phyloP scores from a whole-genome alignment of 2,329 filamentous ascomycete species.

The Colletotrichum navitas region DNA sequence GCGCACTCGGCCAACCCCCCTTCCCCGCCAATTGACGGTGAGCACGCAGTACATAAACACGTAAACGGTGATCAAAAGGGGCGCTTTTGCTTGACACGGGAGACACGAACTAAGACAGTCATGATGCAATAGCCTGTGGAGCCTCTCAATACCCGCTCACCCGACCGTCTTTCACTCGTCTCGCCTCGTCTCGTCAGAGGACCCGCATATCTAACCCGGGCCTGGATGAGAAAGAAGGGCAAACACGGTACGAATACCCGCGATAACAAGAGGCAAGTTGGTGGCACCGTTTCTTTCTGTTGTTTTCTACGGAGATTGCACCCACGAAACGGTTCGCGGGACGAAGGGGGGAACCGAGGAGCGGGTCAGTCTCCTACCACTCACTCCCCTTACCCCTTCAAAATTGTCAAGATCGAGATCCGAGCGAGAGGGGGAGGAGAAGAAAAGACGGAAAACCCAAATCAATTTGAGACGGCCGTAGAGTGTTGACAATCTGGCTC shows the following conservation, averaged over 20 bases:
- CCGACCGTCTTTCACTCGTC: background rate
- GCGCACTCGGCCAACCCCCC: background rate
- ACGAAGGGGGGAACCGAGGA: background rate
- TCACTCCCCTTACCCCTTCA: background rate
- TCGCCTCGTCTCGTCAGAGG: conserved; percentile 8
- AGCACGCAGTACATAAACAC: background rate
- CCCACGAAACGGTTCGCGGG: conserved; percentile 9
- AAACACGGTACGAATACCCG: background rate
- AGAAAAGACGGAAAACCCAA: background rate
- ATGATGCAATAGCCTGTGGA: conserved; percentile 15
- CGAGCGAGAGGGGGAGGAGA: background rate
- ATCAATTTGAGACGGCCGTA: background rate
- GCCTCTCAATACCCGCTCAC: conserved; percentile 11
- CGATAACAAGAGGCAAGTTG: background rate
- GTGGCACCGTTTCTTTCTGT: background rate
- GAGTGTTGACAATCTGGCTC: background rate
- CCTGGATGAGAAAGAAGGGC: background rate
- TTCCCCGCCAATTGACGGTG: background rate
- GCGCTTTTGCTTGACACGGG: background rate
- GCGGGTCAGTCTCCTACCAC: background rate
- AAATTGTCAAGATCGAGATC: conserved; percentile 15
- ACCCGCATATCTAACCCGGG: background rate
- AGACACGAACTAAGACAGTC: background rate
- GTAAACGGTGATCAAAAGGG: conserved; percentile 5
- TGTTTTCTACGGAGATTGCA: background rate